Evolutionary conservation across 768 basidiomycete species (phyloP).

Genomic region (Boletus rufocinnamomeus): DNA sequence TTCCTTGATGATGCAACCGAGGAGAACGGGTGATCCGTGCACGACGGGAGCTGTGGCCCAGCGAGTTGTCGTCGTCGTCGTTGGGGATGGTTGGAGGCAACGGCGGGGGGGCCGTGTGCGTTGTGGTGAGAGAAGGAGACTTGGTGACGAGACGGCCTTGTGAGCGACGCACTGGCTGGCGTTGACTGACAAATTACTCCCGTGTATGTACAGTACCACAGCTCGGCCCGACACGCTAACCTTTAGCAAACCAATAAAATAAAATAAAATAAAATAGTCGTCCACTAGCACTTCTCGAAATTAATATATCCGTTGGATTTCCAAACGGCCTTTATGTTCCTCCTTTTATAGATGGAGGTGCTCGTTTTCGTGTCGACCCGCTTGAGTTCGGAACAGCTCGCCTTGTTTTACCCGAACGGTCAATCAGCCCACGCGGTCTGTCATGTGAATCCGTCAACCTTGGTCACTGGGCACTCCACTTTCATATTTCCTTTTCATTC

Average conservation of each 20-base stretch:
- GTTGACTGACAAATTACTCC: constrained; percentile 25
- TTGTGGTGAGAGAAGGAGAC: constrained; percentile 25
- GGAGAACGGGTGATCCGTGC: constrained; percentile 26
- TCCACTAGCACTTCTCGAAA: neutral
- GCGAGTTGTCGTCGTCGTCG: constrained; percentile 12
- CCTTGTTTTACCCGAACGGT: constrained; percentile 1
- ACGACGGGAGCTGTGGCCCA: neutral
- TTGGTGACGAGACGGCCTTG: constrained; percentile 20
- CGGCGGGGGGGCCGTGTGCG: constrained; percentile 13
- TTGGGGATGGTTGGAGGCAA: constrained; percentile 1
- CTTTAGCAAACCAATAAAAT: neutral
- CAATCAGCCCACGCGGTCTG: constrained; percentile 11
- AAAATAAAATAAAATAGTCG: neutral
- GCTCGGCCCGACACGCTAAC: constrained; percentile 21
- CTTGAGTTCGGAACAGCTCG: constrained; percentile 10
- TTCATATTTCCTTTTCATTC: constrained; percentile 21
- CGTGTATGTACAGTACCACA: constrained; percentile 11
- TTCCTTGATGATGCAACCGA: constrained; percentile 30
- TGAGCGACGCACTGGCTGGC: constrained; percentile 19
- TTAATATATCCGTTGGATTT: neutral
- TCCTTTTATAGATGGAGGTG: neutral
- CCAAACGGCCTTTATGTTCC: neutral
- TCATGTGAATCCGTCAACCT: constrained; percentile 12
- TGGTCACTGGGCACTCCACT: neutral
- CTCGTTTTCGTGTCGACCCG: constrained; percentile 8